These are phyloP conservation scores for Pythium volutum DNA, from an alignment of 352 stramenopile species.

Conservation along the genomic window DNA sequence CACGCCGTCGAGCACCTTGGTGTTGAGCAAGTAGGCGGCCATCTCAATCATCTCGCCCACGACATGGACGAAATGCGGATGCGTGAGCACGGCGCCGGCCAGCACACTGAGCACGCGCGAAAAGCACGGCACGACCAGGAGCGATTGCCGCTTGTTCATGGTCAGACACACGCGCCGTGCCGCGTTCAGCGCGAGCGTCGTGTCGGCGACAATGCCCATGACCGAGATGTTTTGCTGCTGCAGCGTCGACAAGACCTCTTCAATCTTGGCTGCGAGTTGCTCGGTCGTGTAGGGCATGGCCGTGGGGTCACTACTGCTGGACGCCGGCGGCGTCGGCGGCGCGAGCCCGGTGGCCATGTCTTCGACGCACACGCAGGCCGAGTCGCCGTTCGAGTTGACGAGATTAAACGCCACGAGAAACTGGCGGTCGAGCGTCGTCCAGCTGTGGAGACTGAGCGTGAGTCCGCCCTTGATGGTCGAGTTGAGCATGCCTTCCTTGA, in stretches of 20 bases:
- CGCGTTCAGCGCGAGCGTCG: conserved; percentile 51
- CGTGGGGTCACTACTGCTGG: background rate
- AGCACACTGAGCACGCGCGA: conserved; percentile 50
- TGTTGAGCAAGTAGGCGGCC: conserved; percentile 56
- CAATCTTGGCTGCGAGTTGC: conserved; percentile 40
- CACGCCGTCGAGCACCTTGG: conserved; percentile 36
- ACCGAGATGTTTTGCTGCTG: conserved; percentile 59
- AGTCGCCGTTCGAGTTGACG: conserved; percentile 76
- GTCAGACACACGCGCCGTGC: conserved; percentile 44
- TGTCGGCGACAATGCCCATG: conserved; percentile 74
- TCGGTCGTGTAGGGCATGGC: conserved; percentile 25
- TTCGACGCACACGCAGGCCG: conserved; percentile 56
- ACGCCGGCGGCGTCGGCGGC: background rate
- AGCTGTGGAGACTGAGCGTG: conserved; percentile 71
- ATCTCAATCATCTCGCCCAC: conserved; percentile 68
- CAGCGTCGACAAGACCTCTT: conserved; percentile 52
- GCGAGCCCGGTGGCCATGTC: conserved; percentile 31
- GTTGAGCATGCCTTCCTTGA: conserved; percentile 82
- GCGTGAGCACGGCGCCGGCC: conserved; percentile 52
- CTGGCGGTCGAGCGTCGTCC: conserved; percentile 59
- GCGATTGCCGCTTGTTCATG: conserved; percentile 34
- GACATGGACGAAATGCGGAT: conserved; percentile 38
- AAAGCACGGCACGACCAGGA: conserved; percentile 74
- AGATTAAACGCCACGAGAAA: conserved; percentile 73
- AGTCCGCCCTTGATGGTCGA: conserved; percentile 79